Evolutionary conservation across 129 eudicot genomes (phyloP).

Genomic region (Solidago caesia): DNA sequence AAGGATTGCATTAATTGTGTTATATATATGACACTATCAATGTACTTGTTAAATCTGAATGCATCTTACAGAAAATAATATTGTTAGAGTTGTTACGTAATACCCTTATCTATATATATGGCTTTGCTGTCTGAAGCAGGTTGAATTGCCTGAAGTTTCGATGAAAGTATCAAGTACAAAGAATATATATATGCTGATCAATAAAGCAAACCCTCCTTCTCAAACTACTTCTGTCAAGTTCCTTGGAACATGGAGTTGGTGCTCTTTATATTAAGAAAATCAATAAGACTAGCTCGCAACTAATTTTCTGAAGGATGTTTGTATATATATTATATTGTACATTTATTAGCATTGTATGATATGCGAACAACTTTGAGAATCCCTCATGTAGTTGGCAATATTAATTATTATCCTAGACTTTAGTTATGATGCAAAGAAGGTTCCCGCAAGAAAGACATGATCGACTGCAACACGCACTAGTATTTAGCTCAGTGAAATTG

Average conservation of each 20-base stretch:
- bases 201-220: background rate
- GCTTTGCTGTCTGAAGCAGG: slow-evolving; percentile 13
- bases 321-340: background rate
- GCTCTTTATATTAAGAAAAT: slow-evolving; percentile 17
- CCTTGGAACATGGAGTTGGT: slow-evolving; percentile 7
- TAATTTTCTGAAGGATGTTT: slow-evolving; percentile 9
- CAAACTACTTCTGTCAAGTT: background rate
- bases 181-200: slow-evolving; percentile 4
- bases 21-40: no score
- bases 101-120: background rate
- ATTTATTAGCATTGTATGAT: background rate
- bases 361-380: slow-evolving; percentile 1
- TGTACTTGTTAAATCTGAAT: no score
- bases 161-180: slow-evolving; percentile 12
- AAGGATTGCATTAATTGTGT: no score
- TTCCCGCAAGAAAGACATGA: slow-evolving; percentile 9
- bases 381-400: background rate
- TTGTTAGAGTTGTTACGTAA: background rate
- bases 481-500: background rate
- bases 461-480: background rate
- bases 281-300: background rate
- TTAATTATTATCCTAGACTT: background rate
- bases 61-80: no score
- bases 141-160: slow-evolving; percentile 19
- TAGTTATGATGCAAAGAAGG: background rate